Base-by-base conservation (phyloP, 805 yeast genomes). In the Vanderwaltozyma verrucispora region DNA sequence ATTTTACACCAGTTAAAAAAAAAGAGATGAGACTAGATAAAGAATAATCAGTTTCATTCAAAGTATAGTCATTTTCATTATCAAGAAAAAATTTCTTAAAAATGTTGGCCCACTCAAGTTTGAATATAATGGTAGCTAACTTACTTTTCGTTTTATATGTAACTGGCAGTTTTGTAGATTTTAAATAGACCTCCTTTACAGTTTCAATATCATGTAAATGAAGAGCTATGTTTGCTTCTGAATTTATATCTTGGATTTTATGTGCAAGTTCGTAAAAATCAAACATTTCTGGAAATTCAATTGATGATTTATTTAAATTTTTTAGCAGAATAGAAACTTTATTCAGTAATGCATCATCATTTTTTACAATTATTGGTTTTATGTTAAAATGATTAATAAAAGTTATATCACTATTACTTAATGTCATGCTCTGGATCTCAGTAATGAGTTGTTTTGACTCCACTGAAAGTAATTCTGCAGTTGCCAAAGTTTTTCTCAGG, bases 21-120 rank as follows among this genome's bases (percentile, higher is more conserved):
- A 44, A 53, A 7, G 35, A 2, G 3, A 35, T 20, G 39, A 39
- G n/a, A 50, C 15, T n/a, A 14, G 28, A 3, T n/a, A 35, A 13
- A 9, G 50, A 28, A 32, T 48, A 43, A 16, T 30, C 25, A n/a
- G n/a, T n/a, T n/a, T n/a, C n/a, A n/a, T n/a, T n/a, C n/a, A n/a
- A n/a, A n/a, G n/a, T n/a, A n/a, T n/a, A n/a, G n/a, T n/a, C n/a
- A n/a, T n/a, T n/a, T n/a, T 35, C 30, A 13, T 30, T 25, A 11
- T 33, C 35, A 16, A 28, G 37, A 45, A 44, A 38, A 31, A 42
- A 32, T 19, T 37, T 35, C 18, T 46, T 31, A 40, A 57, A 43
- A 11, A 43, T 29, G 14, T 41, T 29, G 35, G 54, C 42, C 65
- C 56, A 40, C 37, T 44, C 32, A 26, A 40, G 17, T 47, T 59